Percentiles rank a stretch among this genome's conserved stretches.
phyloP scores from a whole-genome alignment of 1,139 yeast genomes.

The Protomyces arabidopsidicola region DNA sequence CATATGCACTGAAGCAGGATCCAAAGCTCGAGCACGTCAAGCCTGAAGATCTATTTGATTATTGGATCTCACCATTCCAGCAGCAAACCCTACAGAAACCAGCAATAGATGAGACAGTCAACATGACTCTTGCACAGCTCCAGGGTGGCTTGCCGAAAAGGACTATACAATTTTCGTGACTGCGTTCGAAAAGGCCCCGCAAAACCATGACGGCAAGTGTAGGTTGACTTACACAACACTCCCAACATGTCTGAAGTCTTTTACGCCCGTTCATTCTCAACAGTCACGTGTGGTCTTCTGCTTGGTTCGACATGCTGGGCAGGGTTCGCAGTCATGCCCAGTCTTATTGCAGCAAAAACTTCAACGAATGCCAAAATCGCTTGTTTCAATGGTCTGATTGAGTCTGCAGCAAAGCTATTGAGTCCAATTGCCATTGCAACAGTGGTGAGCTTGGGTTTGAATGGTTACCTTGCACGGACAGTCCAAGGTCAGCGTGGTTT shows the following conservation, averaged over 20 bases:
- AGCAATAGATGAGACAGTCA: slow-evolving; percentile 29
- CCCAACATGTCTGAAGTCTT: neutral
- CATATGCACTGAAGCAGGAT: slow-evolving; percentile 27
- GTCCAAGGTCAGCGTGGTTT: neutral
- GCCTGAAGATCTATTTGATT: slow-evolving; percentile 28
- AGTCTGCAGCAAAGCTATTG: slow-evolving; percentile 5
- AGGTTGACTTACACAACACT: neutral
- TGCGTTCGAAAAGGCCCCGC: neutral
- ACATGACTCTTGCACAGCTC: slow-evolving; percentile 26
- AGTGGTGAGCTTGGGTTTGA: slow-evolving; percentile 6
- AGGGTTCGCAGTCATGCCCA: slow-evolving; percentile 20
- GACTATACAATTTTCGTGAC: neutral
- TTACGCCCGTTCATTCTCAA: slow-evolving; percentile 14
- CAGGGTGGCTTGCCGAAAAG: neutral
- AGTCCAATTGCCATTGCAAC: slow-evolving; percentile 7
- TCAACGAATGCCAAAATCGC: slow-evolving; percentile 14
- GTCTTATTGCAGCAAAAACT: slow-evolving; percentile 12
- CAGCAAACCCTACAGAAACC: slow-evolving; percentile 26
- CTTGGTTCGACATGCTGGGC: slow-evolving; percentile 24
- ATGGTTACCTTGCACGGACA: neutral
- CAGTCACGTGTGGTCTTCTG: slow-evolving; percentile 16
- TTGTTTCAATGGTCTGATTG: slow-evolving; percentile 16
- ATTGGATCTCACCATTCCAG: slow-evolving; percentile 28
- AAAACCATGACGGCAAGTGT: neutral
- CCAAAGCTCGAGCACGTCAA: slow-evolving; percentile 24